Evolutionary conservation across 257 asterid species (phyloP).

Genomic region (Asclepias syriaca): DNA sequence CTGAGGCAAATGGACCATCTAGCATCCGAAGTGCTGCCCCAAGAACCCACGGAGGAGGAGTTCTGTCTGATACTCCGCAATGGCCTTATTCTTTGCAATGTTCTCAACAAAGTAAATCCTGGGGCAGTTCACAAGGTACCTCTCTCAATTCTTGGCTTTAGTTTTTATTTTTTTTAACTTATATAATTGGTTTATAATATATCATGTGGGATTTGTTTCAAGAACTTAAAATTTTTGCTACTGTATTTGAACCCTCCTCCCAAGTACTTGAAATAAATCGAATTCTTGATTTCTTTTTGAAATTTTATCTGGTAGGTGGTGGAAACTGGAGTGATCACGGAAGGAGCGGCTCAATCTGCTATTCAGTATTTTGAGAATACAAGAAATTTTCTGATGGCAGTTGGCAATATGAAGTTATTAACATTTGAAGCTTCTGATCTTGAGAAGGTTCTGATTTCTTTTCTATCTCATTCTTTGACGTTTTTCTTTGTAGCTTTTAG

Average conservation of each 20-base stretch:
- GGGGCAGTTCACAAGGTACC: conserved; percentile 77
- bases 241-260: background rate
- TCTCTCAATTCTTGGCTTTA: background rate
- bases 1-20: conserved; percentile 73
- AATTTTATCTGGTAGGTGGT: conserved; percentile 50
- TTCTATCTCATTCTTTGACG: background rate
- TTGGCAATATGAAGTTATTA: conserved; percentile 75
- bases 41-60: conserved; percentile 72
- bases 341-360: conserved; percentile 93
- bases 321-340: conserved; percentile 68
- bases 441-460: conserved; percentile 54
- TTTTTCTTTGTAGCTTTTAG: background rate
- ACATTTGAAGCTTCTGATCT: conserved; percentile 89
- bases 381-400: conserved; percentile 83
- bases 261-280: background rate
- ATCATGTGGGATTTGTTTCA: background rate
- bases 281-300: background rate
- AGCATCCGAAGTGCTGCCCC: conserved; percentile 58
- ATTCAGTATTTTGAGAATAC: conserved; percentile 92
- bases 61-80: conserved; percentile 79
- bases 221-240: background rate
- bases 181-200: background rate
- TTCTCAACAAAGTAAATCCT: conserved; percentile 92
- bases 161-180: background rate
- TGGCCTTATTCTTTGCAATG: conserved; percentile 94